Evolutionary conservation across 1,284 basidiomycete genomes (phyloP).

Genomic region (Coniophora puteana): DNA sequence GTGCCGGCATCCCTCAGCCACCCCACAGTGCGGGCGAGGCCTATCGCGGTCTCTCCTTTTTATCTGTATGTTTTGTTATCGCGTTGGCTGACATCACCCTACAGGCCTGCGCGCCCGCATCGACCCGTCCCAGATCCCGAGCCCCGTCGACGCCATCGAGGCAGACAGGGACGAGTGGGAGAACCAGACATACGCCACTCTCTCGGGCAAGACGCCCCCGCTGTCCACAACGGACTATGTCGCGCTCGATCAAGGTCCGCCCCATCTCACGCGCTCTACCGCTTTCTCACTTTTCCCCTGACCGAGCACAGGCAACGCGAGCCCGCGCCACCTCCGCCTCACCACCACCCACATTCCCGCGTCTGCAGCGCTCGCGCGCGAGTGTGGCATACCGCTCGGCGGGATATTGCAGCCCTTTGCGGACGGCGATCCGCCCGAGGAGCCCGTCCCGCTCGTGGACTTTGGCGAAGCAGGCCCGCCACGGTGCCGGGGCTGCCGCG

Average conservation of each 20-base stretch:
- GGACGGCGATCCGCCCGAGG: conserved; percentile 77
- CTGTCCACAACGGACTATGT: conserved; percentile 86
- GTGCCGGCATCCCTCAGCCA: conserved; percentile 61
- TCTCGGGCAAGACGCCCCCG: conserved; percentile 76
- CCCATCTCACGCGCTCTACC: neutral
- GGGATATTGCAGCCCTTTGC: conserved; percentile 92
- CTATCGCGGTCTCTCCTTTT: conserved; percentile 47
- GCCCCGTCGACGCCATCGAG: conserved; percentile 82
- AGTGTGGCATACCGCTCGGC: conserved; percentile 84
- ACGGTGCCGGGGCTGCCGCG: conserved; percentile 84
- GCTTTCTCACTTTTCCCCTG: neutral
- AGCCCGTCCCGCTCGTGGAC: conserved; percentile 77
- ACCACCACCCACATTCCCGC: conserved; percentile 87
- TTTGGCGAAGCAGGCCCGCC: conserved; percentile 71
- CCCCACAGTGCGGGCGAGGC: conserved; percentile 75
- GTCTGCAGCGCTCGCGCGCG: conserved; percentile 75
- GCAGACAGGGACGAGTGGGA: conserved; percentile 85
- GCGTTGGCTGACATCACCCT: conserved; percentile 8
- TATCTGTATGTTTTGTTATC: neutral
- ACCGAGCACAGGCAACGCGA: conserved; percentile 62
- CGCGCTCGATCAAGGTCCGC: conserved; percentile 88
- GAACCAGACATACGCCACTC: conserved; percentile 71
- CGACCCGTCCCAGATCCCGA: conserved; percentile 90
- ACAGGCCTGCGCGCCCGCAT: conserved; percentile 79
- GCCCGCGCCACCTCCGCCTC: conserved; percentile 84